Percentiles rank a stretch among this genome's conserved stretches.
These are phyloP conservation scores for Venturia oleaginea DNA, from an alignment of 2,329 filamentous ascomycete genomes.

Conservation along the genomic window DNA sequence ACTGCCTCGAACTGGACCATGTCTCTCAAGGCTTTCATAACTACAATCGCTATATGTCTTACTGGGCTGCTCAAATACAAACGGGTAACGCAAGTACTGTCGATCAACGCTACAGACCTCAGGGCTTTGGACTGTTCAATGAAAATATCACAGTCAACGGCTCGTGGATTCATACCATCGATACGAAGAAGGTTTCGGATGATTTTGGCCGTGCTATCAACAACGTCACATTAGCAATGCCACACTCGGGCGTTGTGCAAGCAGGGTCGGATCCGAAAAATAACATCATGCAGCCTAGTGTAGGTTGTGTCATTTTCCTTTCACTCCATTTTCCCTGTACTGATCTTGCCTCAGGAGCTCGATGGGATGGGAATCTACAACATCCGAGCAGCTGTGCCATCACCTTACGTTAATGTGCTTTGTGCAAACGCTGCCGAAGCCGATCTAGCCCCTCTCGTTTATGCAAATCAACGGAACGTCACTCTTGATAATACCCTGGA, in stretches of 20 bases:
- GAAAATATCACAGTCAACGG: constrained; percentile 65
- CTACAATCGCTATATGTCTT: constrained; percentile 49
- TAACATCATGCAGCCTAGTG: constrained; percentile 58
- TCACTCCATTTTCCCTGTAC: background rate
- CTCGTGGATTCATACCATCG: constrained; percentile 56
- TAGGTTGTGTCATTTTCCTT: constrained; percentile 21
- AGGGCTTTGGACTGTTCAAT: constrained; percentile 53
- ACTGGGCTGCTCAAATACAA: constrained; percentile 43
- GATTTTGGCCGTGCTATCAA: constrained; percentile 52
- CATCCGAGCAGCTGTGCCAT: constrained; percentile 59
- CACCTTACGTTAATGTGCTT: constrained; percentile 61
- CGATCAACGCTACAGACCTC: constrained; percentile 43
- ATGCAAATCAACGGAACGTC: constrained; percentile 27
- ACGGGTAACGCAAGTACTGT: constrained; percentile 34
- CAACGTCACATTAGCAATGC: constrained; percentile 70
- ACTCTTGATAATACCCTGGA: constrained; percentile 10
- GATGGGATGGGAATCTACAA: constrained; percentile 60
- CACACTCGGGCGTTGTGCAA: constrained; percentile 58
- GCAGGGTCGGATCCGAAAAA: constrained; percentile 56
- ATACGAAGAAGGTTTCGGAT: constrained; percentile 44
- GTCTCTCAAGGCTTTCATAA: constrained; percentile 64
- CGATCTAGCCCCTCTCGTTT: constrained; percentile 58
- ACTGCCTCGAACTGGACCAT: constrained; percentile 61
- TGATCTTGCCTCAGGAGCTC: constrained; percentile 26
- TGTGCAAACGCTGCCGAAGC: constrained; percentile 55